phyloP scores from a whole-genome alignment of 2,329 filamentous ascomycete genomes.

The Exophiala alcalophila region DNA sequence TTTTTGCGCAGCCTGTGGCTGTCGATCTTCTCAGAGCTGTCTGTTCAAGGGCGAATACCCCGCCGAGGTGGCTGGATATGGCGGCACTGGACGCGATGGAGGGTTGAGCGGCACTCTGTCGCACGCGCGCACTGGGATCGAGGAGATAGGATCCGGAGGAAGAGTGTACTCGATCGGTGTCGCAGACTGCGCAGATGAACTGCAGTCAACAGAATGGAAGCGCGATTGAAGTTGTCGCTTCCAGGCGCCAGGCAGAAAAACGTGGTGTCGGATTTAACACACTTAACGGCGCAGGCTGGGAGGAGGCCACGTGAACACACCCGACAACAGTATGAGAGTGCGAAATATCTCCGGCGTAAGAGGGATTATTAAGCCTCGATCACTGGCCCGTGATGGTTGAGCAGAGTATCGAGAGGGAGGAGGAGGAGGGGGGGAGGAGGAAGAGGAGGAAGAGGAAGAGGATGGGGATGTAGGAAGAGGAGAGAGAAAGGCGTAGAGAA shows the following conservation, averaged over 20 bases:
- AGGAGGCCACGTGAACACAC: conserved; percentile 1
- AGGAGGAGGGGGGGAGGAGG: background rate
- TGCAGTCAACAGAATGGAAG: too few relatives aligned
- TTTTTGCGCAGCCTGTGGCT: background rate
- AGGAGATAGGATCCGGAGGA: too few relatives aligned
- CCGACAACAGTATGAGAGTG: background rate
- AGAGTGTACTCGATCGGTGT: background rate
- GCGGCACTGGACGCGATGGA: too few relatives aligned
- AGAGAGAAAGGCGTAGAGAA: too few relatives aligned
- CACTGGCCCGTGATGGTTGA: too few relatives aligned
- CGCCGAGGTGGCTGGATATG: too few relatives aligned
- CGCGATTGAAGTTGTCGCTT: conserved; percentile 5
- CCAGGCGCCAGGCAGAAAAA: conserved; percentile 9
- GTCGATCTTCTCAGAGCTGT: too few relatives aligned
- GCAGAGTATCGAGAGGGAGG: background rate
- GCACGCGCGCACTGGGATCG: too few relatives aligned
- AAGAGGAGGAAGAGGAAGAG: background rate
- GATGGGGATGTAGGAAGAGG: too few relatives aligned
- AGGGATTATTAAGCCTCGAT: too few relatives aligned
- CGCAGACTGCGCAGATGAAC: conserved; percentile 1
- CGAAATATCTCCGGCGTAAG: conserved; percentile 1
- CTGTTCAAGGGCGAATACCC: too few relatives aligned
- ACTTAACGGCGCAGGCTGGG: conserved; percentile 11
- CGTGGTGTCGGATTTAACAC: conserved; percentile 16
- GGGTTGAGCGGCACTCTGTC: too few relatives aligned